Evolutionary conservation across 306 rosid species (phyloP), one percentile per base, ranked within the genome.

Genomic region (Ziziphus jujuba): DNA sequence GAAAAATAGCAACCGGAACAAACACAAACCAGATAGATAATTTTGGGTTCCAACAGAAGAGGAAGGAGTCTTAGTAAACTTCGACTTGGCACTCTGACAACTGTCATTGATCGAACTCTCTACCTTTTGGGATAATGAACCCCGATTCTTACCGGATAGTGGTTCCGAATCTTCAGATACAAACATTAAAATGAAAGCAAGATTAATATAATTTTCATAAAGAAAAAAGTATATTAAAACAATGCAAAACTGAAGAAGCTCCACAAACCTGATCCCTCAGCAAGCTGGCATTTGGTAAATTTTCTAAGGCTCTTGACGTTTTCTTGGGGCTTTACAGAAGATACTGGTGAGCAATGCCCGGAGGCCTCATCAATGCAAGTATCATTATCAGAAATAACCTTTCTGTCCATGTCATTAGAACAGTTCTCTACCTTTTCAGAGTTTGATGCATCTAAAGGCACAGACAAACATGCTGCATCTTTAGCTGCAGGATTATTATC

Each of bases 141-240:
- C 65, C 56, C 45, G 71, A 81, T 70, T 50, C 53, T 73, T 78
- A 69, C 59, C 85, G 72, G 75, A 25, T 56, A 72, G 66, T 61
- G 58, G 77, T 59, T 53, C 56, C 57, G 71, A 36, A 72, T 40
- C 45, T 40, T 40, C 45, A 40, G 12, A 2, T 10, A 10, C 45
- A 40, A 40, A 40, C 57, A 54, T 13, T 20, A 6, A 49, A 70
- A 33, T 20, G 63, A 53, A 40, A 5, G 4, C 33, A 69, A 59
- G 44, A 59, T 24, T 49, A 65, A 80, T 44, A 63, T 14, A 50
- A 53, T 9, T 59, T 67, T 43, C 65, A 35, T 50, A 28, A 62
- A 68, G 45, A 47, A 55, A 61, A 35, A 9, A 19, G 15, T 28
- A 9, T 14, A 34, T 22, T 44, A 24, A 66, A 22, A 21, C 5